phyloP scores from a whole-genome alignment of 345 rosid genomes.

The Lepidium aucheri region DNA sequence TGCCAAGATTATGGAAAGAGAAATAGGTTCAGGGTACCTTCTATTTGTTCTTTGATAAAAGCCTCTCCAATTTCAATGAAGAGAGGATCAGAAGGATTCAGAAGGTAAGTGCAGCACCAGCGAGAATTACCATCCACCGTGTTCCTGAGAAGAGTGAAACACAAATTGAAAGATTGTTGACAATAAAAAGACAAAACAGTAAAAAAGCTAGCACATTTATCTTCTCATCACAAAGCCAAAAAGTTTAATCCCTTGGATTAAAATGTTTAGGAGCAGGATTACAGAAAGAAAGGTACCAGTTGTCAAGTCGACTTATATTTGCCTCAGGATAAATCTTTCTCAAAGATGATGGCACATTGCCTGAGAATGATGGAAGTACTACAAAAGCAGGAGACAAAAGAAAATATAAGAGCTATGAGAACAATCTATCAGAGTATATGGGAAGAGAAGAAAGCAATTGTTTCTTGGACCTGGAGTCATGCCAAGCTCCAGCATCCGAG shows the following conservation, averaged over 20 bases:
- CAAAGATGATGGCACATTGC: conserved; percentile 91
- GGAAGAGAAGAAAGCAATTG: not conserved
- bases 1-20: not conserved
- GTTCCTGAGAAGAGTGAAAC: conserved; percentile 45
- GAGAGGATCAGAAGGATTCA: conserved; percentile 79
- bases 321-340: conserved; percentile 65
- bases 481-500: conserved; percentile 83
- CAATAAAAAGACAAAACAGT: not conserved
- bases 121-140: conserved; percentile 74
- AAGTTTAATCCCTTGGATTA: not conserved
- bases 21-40: conserved; percentile 41
- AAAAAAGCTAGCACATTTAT: not conserved
- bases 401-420: not conserved
- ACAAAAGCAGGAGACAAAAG: conserved; percentile 12
- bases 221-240: not conserved
- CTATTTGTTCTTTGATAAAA: conserved; percentile 62
- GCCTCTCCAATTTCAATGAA: conserved; percentile 83
- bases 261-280: not conserved
- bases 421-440: not conserved
- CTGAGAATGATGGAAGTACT: conserved; percentile 98
- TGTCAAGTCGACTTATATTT: conserved; percentile 77
- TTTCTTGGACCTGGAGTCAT: conserved; percentile 79
- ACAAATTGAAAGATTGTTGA: not conserved
- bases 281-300: conserved; percentile 48
- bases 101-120: conserved; percentile 98